Evolutionary conservation across 1,284 basidiomycete genomes (phyloP).

Genomic region (Ustilago bromivora): DNA sequence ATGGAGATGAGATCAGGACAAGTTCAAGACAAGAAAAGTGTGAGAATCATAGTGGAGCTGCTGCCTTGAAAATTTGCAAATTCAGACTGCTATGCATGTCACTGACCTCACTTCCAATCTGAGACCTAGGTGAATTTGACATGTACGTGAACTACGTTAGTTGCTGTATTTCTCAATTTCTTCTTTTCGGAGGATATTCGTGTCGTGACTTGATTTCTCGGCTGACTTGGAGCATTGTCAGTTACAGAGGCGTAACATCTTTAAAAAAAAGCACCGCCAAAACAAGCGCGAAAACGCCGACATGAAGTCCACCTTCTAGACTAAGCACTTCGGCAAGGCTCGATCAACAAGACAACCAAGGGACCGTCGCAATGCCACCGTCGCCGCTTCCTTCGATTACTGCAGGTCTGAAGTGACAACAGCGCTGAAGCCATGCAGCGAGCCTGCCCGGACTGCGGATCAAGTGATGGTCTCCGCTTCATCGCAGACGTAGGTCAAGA

Average conservation of each 20-base stretch:
- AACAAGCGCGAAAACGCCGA: neutral
- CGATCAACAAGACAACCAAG: too few species aligned
- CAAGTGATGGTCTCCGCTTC: slow-evolving; percentile 8
- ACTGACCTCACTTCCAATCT: too few species aligned
- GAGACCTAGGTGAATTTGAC: too few species aligned
- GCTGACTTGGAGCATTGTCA: neutral
- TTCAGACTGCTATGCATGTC: too few species aligned
- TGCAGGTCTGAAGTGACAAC: neutral
- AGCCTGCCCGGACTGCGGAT: slow-evolving; percentile 33
- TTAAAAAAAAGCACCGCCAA: neutral
- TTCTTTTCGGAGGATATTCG: slow-evolving; percentile 1
- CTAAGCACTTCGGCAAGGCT: too few species aligned
- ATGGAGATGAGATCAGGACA: too few species aligned
- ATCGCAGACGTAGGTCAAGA: slow-evolving; percentile 26
- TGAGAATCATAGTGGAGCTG: too few species aligned
- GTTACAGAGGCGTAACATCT: neutral
- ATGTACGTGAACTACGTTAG: too few species aligned
- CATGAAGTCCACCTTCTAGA: neutral
- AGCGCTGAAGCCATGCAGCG: slow-evolving; percentile 12
- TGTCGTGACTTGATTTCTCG: neutral
- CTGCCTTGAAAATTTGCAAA: too few species aligned
- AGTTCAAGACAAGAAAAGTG: too few species aligned
- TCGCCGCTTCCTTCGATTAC: neutral
- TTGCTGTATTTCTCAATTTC: neutral
- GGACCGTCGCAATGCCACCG: neutral